These are phyloP conservation scores for Agarophyton chilense DNA, from an alignment of 23 red algal genomes.

Conservation along the genomic window DNA sequence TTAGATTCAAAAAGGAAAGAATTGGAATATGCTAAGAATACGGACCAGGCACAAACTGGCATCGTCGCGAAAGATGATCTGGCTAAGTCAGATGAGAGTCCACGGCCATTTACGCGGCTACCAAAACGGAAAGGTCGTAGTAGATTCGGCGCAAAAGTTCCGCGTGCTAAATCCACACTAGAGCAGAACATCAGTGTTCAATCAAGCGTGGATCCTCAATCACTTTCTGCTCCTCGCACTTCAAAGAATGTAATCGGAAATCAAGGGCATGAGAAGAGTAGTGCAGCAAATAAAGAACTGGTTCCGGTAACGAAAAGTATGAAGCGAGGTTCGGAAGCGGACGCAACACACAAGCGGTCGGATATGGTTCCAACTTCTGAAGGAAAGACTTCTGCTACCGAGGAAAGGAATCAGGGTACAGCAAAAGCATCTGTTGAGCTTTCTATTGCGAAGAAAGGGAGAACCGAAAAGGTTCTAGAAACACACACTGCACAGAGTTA, in stretches of 20 bases:
- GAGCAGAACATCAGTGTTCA: neutral
- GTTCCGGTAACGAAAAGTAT: neutral
- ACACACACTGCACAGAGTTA: neutral
- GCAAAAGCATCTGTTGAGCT: neutral
- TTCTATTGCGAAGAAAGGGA: neutral
- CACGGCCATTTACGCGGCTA: neutral
- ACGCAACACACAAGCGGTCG: neutral
- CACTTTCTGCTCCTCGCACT: neutral
- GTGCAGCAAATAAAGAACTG: neutral
- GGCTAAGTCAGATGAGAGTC: neutral
- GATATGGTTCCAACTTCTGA: neutral
- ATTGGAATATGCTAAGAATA: neutral
- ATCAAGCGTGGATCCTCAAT: neutral
- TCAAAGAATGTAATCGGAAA: neutral
- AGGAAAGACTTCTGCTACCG: neutral
- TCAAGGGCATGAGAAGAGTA: neutral
- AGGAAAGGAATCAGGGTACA: neutral
- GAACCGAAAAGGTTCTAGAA: neutral
- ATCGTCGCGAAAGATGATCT: neutral
- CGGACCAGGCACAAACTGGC: neutral
- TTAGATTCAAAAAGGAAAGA: neutral
- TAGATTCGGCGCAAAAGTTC: neutral
- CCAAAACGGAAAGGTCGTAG: constrained; percentile 13
- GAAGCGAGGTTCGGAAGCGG: neutral
- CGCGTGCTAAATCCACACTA: neutral